These are phyloP conservation scores for Punica granatum DNA, from an alignment of 345 rosid genomes.

Conservation along the genomic window DNA sequence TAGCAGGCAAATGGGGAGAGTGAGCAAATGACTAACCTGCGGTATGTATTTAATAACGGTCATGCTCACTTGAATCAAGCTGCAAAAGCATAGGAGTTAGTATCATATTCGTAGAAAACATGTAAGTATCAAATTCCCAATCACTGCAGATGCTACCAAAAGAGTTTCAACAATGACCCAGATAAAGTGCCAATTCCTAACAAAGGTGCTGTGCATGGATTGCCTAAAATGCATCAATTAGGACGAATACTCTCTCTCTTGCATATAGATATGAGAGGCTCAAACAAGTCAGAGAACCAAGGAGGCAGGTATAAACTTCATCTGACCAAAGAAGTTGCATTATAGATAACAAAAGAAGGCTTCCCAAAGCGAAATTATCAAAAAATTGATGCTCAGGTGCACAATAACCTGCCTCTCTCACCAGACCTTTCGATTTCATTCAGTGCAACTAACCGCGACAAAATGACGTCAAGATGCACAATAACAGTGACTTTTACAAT, in stretches of 20 bases:
- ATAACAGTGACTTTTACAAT: too few species aligned
- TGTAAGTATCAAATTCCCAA: background rate
- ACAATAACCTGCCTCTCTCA: background rate
- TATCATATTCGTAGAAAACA: background rate
- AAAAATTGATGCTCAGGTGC: background rate
- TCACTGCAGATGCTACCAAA: background rate
- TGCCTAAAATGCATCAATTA: background rate
- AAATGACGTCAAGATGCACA: background rate
- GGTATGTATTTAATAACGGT: constrained; percentile 80
- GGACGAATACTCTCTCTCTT: background rate
- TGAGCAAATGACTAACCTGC: constrained; percentile 40
- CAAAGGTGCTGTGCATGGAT: background rate
- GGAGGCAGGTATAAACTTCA: too few species aligned
- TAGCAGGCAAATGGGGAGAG: too few species aligned
- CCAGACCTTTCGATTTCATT: background rate
- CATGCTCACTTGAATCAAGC: constrained; percentile 83
- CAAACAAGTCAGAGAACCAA: too few species aligned
- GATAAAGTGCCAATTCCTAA: background rate
- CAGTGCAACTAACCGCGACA: background rate
- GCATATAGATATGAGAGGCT: background rate
- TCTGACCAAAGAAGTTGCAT: too few species aligned
- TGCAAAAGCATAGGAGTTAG: constrained; percentile 26
- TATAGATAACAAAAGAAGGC: background rate
- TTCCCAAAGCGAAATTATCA: background rate
- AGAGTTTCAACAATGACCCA: background rate